Evolutionary conservation across 805 yeast species (phyloP), one percentile per base, ranked within the genome.

Genomic region (Isabelozyma gotoi): DNA sequence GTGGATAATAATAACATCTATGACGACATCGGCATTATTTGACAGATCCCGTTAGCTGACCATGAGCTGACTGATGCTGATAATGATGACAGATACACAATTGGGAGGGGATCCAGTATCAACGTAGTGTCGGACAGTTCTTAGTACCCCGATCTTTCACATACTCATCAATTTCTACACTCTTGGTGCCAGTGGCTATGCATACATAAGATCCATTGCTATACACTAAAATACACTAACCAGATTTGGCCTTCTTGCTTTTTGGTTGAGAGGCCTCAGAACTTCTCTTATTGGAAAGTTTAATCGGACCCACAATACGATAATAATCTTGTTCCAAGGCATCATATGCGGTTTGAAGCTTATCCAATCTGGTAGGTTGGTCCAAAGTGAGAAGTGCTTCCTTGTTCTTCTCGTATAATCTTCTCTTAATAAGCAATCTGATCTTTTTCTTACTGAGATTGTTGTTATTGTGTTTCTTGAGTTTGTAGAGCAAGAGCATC

Each of bases 341-440:
- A 48, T 76, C 76, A 52, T 81, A 88, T 0, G 96, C 92, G 8
- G 83, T 81, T 41, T 87, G 88, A 32, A 89, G 70, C 53, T 87
- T 87, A 53, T 84, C 88, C 47, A 74, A 75, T 47, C 79, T 72
- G n/a, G 81, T 81, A 0, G 78, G 71, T n/a, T 66, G 72, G 35
- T 84, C 89, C 58, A 89, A 65, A 4, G 81, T 85, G 29, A 63
- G 65, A 42, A 94, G 71, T 0, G 89, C 90, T 44, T 91, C 97
- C 53, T 73, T 79, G 65, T 94, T 94, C 58, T 88, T 87, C 43
- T 80, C 74, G 57, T 74, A 92, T 19, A 94, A 65, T 45, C 99
- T 74, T 54, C 72, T 77, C 62, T 91, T 92, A 48, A 92, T 84
- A 49, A 77, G 76, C 21, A 83, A 56, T 41, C 94, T 68, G 5